These are phyloP conservation scores for Magnaporthiopsis poae DNA, from an alignment of 2,329 filamentous ascomycete genomes.

Conservation along the genomic window DNA sequence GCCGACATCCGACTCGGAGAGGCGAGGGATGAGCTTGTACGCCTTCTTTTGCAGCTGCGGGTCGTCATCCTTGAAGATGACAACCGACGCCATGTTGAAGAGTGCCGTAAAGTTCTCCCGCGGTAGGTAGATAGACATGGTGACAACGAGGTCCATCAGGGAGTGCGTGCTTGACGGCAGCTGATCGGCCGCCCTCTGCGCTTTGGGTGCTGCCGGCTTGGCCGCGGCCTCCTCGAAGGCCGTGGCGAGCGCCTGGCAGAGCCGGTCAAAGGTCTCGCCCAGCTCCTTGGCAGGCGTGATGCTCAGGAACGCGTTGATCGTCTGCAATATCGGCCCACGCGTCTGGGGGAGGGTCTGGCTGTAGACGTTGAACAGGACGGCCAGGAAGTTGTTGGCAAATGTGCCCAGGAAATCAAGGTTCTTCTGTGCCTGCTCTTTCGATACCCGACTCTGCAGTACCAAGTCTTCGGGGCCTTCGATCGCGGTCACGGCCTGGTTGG, in stretches of 20 bases:
- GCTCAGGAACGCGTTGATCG: conserved; percentile 88
- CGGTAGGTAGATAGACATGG: conserved; percentile 87
- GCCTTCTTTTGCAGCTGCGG: conserved; percentile 97
- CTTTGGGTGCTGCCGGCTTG: conserved; percentile 27
- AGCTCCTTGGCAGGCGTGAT: conserved; percentile 71
- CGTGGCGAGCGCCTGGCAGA: conserved; percentile 70
- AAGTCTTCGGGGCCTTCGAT: conserved; percentile 63
- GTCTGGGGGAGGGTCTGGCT: conserved; percentile 90
- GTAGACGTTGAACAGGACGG: conserved; percentile 98
- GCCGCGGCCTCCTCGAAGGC: conserved; percentile 46
- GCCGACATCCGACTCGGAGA: conserved; percentile 72
- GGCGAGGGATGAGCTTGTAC: conserved; percentile 89
- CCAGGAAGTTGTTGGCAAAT: conserved; percentile 80
- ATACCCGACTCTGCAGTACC: conserved; percentile 67
- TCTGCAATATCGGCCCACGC: conserved; percentile 80
- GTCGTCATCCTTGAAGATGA: conserved; percentile 73
- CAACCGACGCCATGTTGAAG: conserved; percentile 75
- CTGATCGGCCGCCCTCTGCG: conserved; percentile 54
- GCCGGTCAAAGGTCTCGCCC: conserved; percentile 77
- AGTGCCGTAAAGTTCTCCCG: conserved; percentile 73
- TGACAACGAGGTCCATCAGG: conserved; percentile 91
- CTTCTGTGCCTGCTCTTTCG: conserved; percentile 62
- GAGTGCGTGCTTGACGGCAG: conserved; percentile 92
- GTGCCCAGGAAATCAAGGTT: conserved; percentile 73
- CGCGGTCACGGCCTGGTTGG: conserved; percentile 70